These are phyloP conservation scores for apple (Malus domestica) DNA, from an alignment of 306 rosid genomes.

Conservation along the genomic window ASM211411v1 NC_041793.1:42776001-42776500, in stretches of 20 bases:
- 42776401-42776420: conserved; percentile 16
- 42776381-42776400: conserved; percentile 14
- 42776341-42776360: conserved; percentile 90
- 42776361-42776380: conserved; percentile 73
- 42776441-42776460: neutral
- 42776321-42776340: conserved; percentile 93
- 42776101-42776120: conserved; percentile 1
- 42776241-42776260: conserved; percentile 71
- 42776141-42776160: neutral
- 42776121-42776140: neutral
- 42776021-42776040: conserved; percentile 91
- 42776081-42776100: neutral
- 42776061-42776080: neutral
- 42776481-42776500: neutral
- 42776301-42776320: conserved; percentile 86
- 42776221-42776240: conserved; percentile 72
- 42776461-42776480: neutral
- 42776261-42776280: conserved; percentile 63
- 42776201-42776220: conserved; percentile 41
- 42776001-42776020: conserved; percentile 99
- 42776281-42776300: conserved; percentile 93
- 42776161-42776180: conserved; percentile 73
- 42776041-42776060: conserved; percentile 65
- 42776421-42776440: conserved; percentile 1
- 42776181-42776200: conserved; percentile 75